Conservation (phyloP, 441 rosid species). For the Rhodomyrtus psidioides region DNA sequence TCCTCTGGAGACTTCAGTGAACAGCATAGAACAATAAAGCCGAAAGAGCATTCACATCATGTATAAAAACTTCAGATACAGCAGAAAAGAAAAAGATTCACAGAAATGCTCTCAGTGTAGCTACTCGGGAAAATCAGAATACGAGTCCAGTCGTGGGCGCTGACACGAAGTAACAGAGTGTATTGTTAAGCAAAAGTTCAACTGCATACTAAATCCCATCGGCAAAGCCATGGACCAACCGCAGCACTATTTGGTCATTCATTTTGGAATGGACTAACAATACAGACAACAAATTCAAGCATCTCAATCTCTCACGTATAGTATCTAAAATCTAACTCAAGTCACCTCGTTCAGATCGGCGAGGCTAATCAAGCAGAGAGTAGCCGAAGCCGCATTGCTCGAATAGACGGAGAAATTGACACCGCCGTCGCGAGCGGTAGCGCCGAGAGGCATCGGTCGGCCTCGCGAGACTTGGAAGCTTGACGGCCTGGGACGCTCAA, state of each 20-base stretch:
- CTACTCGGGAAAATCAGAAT: neutral
- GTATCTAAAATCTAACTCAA: neutral
- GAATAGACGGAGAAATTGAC: slow-evolving; percentile 83
- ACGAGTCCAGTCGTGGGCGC: neutral
- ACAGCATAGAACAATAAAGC: neutral
- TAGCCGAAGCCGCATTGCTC: slow-evolving; percentile 57
- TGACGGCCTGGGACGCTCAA: slow-evolving; percentile 28
- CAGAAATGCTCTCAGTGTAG: neutral
- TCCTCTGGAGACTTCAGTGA: neutral
- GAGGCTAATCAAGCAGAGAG: slow-evolving; percentile 61
- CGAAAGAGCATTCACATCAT: neutral
- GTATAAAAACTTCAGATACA: neutral
- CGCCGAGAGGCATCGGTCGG: slow-evolving; percentile 67
- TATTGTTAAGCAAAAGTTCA: neutral
- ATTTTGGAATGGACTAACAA: neutral
- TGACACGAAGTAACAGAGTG: neutral
- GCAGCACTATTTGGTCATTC: no score
- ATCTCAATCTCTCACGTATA: neutral
- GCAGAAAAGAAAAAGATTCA: neutral
- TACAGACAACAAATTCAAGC: neutral
- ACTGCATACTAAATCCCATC: neutral
- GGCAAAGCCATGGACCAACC: neutral
- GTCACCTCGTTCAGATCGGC: slow-evolving; percentile 62
- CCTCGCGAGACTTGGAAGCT: slow-evolving; percentile 46
- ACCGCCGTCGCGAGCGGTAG: slow-evolving; percentile 60